Evolutionary conservation across 129 eudicot genomes (phyloP).

Genomic region (Flaveria ramosissima): DNA sequence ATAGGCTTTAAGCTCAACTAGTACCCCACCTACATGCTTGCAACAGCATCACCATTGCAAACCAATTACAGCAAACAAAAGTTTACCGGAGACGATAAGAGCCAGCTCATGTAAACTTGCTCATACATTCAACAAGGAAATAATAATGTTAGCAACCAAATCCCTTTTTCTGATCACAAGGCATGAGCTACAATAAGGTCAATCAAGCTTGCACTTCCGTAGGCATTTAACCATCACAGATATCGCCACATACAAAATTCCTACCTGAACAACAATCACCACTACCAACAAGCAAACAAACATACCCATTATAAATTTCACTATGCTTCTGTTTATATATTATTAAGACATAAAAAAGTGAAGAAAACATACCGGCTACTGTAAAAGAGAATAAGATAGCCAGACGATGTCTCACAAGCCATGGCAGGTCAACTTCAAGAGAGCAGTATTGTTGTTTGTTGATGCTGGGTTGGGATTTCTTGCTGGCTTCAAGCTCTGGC

Average conservation of each 20-base stretch:
- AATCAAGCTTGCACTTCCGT: constrained; percentile 60
- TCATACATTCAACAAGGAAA: too few relatives aligned
- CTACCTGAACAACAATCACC: constrained; percentile 47
- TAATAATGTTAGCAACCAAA: background rate
- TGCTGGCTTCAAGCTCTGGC: constrained; percentile 42
- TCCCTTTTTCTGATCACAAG: background rate
- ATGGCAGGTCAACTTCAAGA: constrained; percentile 63
- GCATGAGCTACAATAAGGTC: constrained; percentile 12
- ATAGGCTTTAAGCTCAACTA: too few relatives aligned
- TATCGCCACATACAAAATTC: constrained; percentile 37
- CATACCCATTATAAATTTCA: background rate
- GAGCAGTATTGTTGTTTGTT: constrained; percentile 40
- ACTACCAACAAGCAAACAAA: constrained; percentile 40
- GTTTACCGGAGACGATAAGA: too few relatives aligned
- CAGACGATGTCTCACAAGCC: constrained; percentile 62
- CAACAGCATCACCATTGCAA: too few relatives aligned
- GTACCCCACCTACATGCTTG: too few relatives aligned
- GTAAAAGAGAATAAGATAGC: constrained; percentile 47
- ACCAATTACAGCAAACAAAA: too few relatives aligned
- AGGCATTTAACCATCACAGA: constrained; percentile 35
- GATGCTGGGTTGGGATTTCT: background rate
- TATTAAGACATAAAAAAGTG: constrained; percentile 9
- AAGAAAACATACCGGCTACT: constrained; percentile 50
- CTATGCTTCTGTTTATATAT: background rate
- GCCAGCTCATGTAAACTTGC: too few relatives aligned